Base-by-base conservation (phyloP, 768 basidiomycete genomes). In the Amanita fuliginea region DNA sequence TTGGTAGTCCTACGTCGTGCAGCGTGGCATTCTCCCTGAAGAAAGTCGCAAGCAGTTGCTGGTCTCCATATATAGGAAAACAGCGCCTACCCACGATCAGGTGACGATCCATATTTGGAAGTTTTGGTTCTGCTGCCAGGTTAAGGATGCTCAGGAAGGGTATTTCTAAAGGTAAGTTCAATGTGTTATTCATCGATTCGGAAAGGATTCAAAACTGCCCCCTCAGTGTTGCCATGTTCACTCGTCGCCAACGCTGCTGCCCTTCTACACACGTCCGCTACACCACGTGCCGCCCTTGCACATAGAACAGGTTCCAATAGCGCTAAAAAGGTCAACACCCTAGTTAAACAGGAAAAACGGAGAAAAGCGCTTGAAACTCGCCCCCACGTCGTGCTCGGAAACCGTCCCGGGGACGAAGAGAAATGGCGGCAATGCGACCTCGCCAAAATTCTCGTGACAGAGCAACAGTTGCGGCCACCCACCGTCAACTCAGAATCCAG, bases 321-420 rank as follows among this genome's bases (percentile, higher is more conserved):
- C 36, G 62, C 66, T 39, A 66, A 63, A 53, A 76, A 69, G 58
- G 59, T 58, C 54, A 78, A 70, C 62, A 70, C 73, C 64, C 60
- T 69, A 42, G 68, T 64, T 52, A 69, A 73, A 53, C 72, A 73
- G 52, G 70, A 67, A 30, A 70, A 72, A 55, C 69, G 67, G 47
- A 57, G 53, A 53, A 59, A 58, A 43, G 70, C 64, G 18, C 65
- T 63, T 36, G 69, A 57, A 26, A 71, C 61, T 47, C 69, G 66
- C 41, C 71, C 84, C 13, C 81, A 86, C 56, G 78, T 86, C 51
- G 74, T 94, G 13, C 76, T 92, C 5, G 93, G 93, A 10, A 79
- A 78, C 13, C 72, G 78, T 36, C 69, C 76, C 5, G 74, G 75
- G 53, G 76, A 86, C 47, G 80, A 83, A 48, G 59, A 68, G 49